Evolutionary conservation across 1,284 basidiomycete species (phyloP), one percentile per base, ranked within the genome.

Genomic region (Puccinia triticina): DNA sequence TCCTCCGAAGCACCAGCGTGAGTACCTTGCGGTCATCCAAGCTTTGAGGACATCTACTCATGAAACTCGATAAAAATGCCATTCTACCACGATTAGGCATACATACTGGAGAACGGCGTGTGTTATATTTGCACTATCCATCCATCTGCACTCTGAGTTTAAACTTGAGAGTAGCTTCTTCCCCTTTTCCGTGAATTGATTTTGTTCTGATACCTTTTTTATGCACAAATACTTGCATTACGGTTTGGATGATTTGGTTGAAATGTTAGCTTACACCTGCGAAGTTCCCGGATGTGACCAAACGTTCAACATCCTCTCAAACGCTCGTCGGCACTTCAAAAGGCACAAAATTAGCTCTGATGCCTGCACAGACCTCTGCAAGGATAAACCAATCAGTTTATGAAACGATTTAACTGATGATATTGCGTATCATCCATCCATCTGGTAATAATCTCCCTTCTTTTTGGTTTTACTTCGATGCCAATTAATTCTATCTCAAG

Each of bases 61-160:
- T 48, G 57, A 55, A 32, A 66, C 37, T 53, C 2, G 1, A 21
- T 76, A 29, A 34, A 59, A 46, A 34, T 26, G 34, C 16, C 53
- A 53, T 53, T 29, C 32, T 18, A 29, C 16, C 18, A 26, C 66
- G 21, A 48, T 69, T 29, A 78, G 77, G 77, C 59, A 69, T 78
- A 12, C 77, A 78, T 69, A 69, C 77, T 43, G 77, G 77, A 26
- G 77, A 78, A 78, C 37, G 77, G 46, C 64, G 77, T 78, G 37
- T 46, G 77, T 78, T 67, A 1, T 3, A 32, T 78, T 64, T 46
- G 4, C 29, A 75, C n/a, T 34, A 23, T 32, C 2, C 5, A 26
- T 61, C 16, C 59, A 34, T 7, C 59, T 61, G 48, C 48, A 61
- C 59, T 18, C 29, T 16, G 59, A 61, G 59, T 61, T 34, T 4